Evolutionary conservation across 306 rosid genomes (phyloP), one percentile per base, ranked within the genome.

Genomic region (Trichosanthes truncata): DNA sequence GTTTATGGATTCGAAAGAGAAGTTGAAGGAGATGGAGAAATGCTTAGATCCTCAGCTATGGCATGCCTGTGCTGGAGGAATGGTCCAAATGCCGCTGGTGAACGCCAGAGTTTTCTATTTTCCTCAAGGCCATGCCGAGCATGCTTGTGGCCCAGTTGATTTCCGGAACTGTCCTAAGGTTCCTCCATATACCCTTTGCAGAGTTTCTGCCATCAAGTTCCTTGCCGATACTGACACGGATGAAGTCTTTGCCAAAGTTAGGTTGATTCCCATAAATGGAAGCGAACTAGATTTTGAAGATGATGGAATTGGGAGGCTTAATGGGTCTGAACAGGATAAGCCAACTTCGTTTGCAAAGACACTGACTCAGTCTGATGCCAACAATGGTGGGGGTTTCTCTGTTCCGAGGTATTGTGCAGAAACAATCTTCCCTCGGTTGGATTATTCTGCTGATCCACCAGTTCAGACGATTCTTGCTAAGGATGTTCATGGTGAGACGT

Each of bases 1-100:
- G 21, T 93, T 95, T 80, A 87, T 95, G 93, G 97, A 95, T 46
- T 80, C 97, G 26, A 93, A 89, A 49, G 97, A 93, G 81, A 90
- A 92, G 72, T 21, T 82, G 74, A 87, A 90, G 81, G 96, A 88
- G 78, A 89, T 79, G 62, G 97, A 90, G 6, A 92, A 83, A 83
- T 89, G 90, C 73, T 85, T 96, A 82, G 97, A 93, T 82, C 91
- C 96, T 83, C 94, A 90, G 66, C 84, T 96, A 59, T 96, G 99
- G 98, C 98, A 96, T 82, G 99, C 98, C 35, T 96, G 99, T 76
- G 98, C 99, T 6, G 98, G 99, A 74, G 97, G 94, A 4, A 96
- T 96, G 97, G 94, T 91, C 51, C 97, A 96, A 84, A 91, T 96
- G 97, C 99, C 99, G n/a, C 17, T 41, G 6, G 86, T 89, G 55